A percentile compares a stretch with the other conserved stretches of the same genome.
Conservation (phyloP, 2,329 filamentous ascomycete genomes). For the Fusarium sp. region DNA sequence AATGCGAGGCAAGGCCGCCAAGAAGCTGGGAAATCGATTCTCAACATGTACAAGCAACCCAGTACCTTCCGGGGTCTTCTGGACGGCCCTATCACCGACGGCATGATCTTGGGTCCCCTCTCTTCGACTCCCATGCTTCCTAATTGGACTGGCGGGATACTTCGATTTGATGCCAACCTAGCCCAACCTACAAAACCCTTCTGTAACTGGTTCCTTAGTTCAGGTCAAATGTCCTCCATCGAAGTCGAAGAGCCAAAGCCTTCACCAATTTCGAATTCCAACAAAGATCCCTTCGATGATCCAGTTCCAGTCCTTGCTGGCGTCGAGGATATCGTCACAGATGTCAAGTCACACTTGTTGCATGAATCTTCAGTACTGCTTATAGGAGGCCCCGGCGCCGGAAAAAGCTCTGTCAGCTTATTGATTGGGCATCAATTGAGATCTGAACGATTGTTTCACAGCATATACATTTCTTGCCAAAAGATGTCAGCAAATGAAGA, state of each 20-base stretch:
- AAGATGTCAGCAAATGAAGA: conserved; percentile 48
- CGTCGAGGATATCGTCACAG: not conserved
- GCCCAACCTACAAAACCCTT: not conserved
- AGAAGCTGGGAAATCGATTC: not conserved
- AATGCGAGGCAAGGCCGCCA: not conserved
- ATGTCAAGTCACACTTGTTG: not conserved
- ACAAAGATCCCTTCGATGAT: not conserved
- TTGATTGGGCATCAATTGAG: not conserved
- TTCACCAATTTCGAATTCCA: not conserved
- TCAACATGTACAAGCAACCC: not conserved
- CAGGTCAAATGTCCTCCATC: not conserved
- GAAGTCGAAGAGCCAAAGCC: not conserved
- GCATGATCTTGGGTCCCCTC: not conserved
- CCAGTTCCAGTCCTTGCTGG: not conserved
- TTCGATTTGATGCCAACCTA: not conserved
- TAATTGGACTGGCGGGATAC: not conserved
- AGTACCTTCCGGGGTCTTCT: not conserved
- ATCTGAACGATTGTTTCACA: not conserved
- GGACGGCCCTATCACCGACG: not conserved
- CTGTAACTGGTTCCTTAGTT: not conserved
- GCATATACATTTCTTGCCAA: not conserved
- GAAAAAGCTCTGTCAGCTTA: not conserved
- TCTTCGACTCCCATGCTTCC: not conserved
- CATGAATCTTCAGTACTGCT: not conserved
- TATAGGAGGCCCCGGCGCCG: not conserved